Evolutionary conservation across 805 yeast genomes (phyloP), one percentile per base, ranked within the genome.

Genomic region (Isabelozyma heimii): DNA sequence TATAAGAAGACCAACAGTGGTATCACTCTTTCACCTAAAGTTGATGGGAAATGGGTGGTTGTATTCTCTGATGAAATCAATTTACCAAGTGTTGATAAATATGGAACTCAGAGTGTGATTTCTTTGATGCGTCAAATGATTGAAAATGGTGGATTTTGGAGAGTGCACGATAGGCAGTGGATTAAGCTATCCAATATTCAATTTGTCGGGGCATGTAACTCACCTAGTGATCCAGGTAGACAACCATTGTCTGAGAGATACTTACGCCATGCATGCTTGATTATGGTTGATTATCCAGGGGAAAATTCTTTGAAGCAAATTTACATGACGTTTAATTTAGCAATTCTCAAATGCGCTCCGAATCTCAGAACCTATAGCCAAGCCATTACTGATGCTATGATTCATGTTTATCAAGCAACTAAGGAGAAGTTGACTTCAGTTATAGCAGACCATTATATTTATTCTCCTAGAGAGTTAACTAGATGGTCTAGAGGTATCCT

Each of bases 131-230:
- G 97, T 42, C 92, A 89, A 56, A 59, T 92, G 59, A 69, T 89
- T 6, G 92, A 87, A 54, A 77, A 78, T 16, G 63, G 71, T 0
- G 97, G 97, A 0, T 92, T 90, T 60, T 90, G 96, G 94, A 75
- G 81, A 44, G 65, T 76, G 0, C 58, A 66, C 9, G 81, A 80
- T 27, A 72, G 75, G 43, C 74, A 75, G 24, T 92, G 97, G 96
- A 82, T 91, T 1, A 53, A 70, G 0, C 51, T 90, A 8, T 70
- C 75, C 14, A 76, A 83, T 42, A 73, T 92, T 26, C 95, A 87
- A 59, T 76, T 92, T 67, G 94, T 91, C n/a, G 97, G 95, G 8
- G 97, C 98, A 0, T 92, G 98, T 63, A 92, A 92, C 59, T 94
- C 97, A 0, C 85, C 97, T 0, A 75, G 84, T 0, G 95, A 88